phyloP scores from a whole-genome alignment of 2,329 filamentous ascomycete genomes.

The Apiospora marii region DNA sequence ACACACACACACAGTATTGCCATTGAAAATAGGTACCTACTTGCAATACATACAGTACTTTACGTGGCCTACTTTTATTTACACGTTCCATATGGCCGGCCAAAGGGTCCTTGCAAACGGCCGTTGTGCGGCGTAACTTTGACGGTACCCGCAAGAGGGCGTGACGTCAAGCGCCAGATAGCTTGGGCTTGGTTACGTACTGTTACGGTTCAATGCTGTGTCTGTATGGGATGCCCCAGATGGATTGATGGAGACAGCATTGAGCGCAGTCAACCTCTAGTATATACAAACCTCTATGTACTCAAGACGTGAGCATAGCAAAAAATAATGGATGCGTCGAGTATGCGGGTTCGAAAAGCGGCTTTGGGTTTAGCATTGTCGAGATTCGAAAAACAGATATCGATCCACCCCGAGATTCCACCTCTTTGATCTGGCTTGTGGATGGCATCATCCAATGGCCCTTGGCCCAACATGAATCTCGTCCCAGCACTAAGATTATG shows the following conservation, averaged over 20 bases:
- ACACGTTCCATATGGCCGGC: conserved; percentile 2
- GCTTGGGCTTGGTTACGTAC: background rate
- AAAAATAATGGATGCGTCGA: background rate
- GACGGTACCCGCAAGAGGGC: conserved; percentile 1
- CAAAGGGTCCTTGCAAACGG: conserved; percentile 20
- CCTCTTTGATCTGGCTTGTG: conserved; percentile 12
- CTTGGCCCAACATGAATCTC: background rate
- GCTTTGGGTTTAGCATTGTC: conserved; percentile 9
- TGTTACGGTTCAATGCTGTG: background rate
- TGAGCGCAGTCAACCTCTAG: no score
- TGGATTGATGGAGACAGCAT: background rate
- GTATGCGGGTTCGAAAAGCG: conserved; percentile 5
- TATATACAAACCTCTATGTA: background rate
- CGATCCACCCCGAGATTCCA: background rate
- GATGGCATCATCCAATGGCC: conserved; percentile 19
- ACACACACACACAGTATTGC: background rate
- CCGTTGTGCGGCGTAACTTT: conserved; percentile 15
- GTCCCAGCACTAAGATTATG: conserved; percentile 4
- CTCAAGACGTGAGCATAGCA: background rate
- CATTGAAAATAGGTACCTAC: background rate
- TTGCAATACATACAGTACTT: background rate
- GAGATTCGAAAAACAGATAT: conserved; percentile 12
- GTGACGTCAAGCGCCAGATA: conserved; percentile 3
- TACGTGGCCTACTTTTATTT: background rate
- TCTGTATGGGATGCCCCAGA: background rate